Evolutionary conservation across 805 yeast genomes (phyloP).

Genomic region (Starmerella riodocensis): DNA sequence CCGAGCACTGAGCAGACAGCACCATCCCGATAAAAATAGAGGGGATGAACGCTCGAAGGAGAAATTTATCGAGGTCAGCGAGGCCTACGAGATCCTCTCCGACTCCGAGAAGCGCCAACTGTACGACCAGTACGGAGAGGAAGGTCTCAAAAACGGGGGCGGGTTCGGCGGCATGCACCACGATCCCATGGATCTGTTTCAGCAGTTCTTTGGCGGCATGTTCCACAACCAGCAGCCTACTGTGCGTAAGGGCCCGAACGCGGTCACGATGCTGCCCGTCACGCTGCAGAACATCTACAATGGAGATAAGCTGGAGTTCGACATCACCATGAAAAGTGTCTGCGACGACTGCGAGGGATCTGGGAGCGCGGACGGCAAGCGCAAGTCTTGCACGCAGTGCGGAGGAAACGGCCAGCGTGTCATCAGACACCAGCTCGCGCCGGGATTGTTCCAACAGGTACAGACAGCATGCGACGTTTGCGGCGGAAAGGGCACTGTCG

Average conservation of each 20-base stretch:
- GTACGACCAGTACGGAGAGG: constrained; percentile 69
- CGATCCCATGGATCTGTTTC: constrained; percentile 51
- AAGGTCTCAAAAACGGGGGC: constrained; percentile 39
- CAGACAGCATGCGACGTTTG: constrained; percentile 71
- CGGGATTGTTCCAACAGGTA: constrained; percentile 79
- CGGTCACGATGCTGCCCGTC: constrained; percentile 43
- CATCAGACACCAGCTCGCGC: constrained; percentile 64
- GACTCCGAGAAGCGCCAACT: constrained; percentile 54
- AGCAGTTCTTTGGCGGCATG: constrained; percentile 39
- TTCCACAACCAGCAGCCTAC: constrained; percentile 12
- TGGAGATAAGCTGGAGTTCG: constrained; percentile 53
- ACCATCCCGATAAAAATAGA: constrained; percentile 84
- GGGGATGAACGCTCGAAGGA: constrained; percentile 62
- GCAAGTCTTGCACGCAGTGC: constrained; percentile 54
- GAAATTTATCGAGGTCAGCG: constrained; percentile 79
- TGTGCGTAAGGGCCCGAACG: constrained; percentile 43
- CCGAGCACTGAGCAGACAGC: constrained; percentile 64
- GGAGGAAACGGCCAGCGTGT: constrained; percentile 59
- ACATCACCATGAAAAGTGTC: constrained; percentile 53
- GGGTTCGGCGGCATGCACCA: constrained; percentile 26
- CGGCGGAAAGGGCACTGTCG: constrained; percentile 59
- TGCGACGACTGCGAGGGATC: constrained; percentile 73
- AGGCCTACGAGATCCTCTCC: constrained; percentile 76
- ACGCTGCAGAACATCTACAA: constrained; percentile 52
- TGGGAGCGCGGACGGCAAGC: constrained; percentile 71